These are phyloP conservation scores for Annulohypoxylon moriforme DNA, from an alignment of 495 filamentous ascomycete genomes.

Conservation along the genomic window DNA sequence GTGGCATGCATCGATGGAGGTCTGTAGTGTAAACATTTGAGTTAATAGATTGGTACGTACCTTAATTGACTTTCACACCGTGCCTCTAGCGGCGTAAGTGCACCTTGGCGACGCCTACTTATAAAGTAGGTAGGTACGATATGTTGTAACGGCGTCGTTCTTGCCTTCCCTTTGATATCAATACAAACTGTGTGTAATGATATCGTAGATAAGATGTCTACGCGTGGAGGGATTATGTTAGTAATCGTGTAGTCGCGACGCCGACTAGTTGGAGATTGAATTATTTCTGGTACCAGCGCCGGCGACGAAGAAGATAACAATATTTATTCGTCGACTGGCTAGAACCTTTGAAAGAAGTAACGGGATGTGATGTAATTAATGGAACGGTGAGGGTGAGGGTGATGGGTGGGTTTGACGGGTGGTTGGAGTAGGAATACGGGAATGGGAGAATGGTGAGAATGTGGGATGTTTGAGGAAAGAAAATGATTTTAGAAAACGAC, in stretches of 20 bases:
- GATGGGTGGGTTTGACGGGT: background rate
- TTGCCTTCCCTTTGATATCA: no score
- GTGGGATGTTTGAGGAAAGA: background rate
- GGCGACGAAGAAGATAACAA: background rate
- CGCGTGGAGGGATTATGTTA: background rate
- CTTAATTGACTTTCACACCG: background rate
- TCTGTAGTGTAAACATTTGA: background rate
- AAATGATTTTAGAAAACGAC: background rate
- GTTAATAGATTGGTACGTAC: background rate
- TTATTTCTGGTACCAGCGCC: background rate
- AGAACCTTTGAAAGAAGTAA: no score
- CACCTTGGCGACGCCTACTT: background rate
- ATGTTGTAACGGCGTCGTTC: no score
- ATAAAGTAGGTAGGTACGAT: no score
- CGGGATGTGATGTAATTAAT: background rate
- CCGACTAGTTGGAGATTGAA: background rate
- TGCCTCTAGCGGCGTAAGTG: background rate
- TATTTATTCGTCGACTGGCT: background rate
- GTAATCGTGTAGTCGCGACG: background rate
- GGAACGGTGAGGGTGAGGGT: background rate
- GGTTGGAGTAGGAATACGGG: background rate
- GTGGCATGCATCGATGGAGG: background rate
- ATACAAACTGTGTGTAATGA: background rate
- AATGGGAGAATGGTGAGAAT: no score
- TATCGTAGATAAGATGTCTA: background rate